These are phyloP conservation scores for Cryphonectria japonica DNA, from an alignment of 2,329 filamentous ascomycete species.

Conservation along the genomic window DNA sequence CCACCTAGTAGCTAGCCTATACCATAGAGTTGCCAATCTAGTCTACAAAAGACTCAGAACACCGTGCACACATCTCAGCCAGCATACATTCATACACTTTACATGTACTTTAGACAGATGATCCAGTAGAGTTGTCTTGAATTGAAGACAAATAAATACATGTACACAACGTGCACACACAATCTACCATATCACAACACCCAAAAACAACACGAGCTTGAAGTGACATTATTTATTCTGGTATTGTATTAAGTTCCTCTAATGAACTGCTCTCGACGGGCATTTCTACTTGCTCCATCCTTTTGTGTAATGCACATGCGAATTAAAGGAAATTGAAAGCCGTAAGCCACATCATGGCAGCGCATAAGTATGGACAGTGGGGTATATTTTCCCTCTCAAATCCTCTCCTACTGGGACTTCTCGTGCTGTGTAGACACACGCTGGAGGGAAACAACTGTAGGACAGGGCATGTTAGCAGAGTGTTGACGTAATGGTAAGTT, in stretches of 20 bases:
- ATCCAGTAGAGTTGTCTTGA: too few relatives aligned
- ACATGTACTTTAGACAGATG: neutral
- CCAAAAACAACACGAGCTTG: neutral
- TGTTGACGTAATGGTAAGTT: neutral
- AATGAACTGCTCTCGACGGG: constrained; percentile 29
- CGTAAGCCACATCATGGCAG: constrained; percentile 27
- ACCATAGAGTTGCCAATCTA: neutral
- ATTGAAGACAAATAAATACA: too few relatives aligned
- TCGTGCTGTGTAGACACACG: constrained; percentile 91
- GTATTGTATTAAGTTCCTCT: constrained; percentile 33
- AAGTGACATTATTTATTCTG: constrained; percentile 30
- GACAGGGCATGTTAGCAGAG: constrained; percentile 49
- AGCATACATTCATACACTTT: neutral
- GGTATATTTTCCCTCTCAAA: constrained; percentile 32
- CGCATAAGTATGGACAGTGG: constrained; percentile 21
- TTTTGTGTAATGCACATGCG: constrained; percentile 30
- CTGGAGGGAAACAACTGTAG: constrained; percentile 80
- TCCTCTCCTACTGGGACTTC: constrained; percentile 69
- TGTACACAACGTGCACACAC: too few relatives aligned
- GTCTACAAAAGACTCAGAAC: neutral
- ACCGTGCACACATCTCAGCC: neutral
- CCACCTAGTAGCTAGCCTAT: neutral
- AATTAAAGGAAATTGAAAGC: constrained; percentile 29
- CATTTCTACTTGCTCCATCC: constrained; percentile 25
- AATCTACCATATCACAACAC: neutral